Base-by-base conservation (phyloP, 345 rosid species). In the Carallia pectinifolia region DNA sequence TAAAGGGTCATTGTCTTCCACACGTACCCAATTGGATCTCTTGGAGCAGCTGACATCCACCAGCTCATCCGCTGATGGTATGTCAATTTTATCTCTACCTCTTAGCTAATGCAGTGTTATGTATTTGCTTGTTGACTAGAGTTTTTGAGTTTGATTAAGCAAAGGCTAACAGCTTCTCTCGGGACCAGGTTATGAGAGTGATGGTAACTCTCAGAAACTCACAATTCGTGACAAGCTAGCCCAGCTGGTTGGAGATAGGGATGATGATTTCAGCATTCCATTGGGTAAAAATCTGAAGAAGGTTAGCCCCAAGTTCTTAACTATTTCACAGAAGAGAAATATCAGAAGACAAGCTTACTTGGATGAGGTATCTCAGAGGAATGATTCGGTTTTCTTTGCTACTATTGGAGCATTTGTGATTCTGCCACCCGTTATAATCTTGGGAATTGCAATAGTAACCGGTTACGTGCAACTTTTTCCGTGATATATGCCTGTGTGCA, bases 391-490 rank as follows among this genome's bases (percentile, higher is more conserved):
- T 76, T 90, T 94, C 90, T 91, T 91, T 47, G 90, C 98, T 61
- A 90, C 96, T 6, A 80, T 94, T 9, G 98, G 93, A 15, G 97
- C 93, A 29, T 91, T 94, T 74, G 87, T 91, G 1, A 50, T 94
- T 62, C 90, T 91, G 64, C 98, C 98, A 0, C 98, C 98, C 65
- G 6, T 91, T 29, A 7, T 90, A 0, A 91, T 94, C 58, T 77
- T 94, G 52, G 96, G 84, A 23, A 78, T 90, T 70, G 96, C 97
- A 64, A 82, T 91, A 18, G 6, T 79, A 62, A 91, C 90, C 33
- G 98, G 96, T 68, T 88, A 94, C 83, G 95, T 94, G 38, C 96
- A 94, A 84, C 96, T 94, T 74, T 91, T 91, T 62, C 98, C 97
- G 2, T 92, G 80, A 85, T 48, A 47, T 16, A 23, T 29, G 56